These are phyloP conservation scores for Croton laevigatus DNA, from an alignment of 441 rosid species.

Conservation along the genomic window DNA sequence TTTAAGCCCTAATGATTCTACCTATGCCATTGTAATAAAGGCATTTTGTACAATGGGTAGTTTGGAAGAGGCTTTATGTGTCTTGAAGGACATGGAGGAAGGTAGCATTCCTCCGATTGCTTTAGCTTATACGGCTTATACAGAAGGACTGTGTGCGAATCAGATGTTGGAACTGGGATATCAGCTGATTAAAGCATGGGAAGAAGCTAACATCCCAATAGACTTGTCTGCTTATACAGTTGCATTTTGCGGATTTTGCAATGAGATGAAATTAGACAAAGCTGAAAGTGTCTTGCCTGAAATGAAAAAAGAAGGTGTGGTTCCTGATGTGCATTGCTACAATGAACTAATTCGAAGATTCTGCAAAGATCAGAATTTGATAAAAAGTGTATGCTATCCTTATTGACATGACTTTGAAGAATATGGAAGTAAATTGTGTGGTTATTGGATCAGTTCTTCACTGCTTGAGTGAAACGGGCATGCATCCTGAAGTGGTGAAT, in stretches of 20 bases:
- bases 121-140: conserved; percentile 50
- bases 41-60: conserved; percentile 56
- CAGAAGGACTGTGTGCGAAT: conserved; percentile 61
- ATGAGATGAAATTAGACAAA: conserved; percentile 51
- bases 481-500: no score
- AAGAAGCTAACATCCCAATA: conserved; percentile 28
- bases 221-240: conserved; percentile 38
- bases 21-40: conserved; percentile 49
- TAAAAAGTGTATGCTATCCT: conserved; percentile 42
- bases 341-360: conserved; percentile 43
- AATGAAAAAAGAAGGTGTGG: conserved; percentile 49
- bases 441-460: conserved; percentile 54
- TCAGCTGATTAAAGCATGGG: conserved; percentile 31
- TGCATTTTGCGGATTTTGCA: conserved; percentile 54
- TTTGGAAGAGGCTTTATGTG: conserved; percentile 38
- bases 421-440: conserved; percentile 53
- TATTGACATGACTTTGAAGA: conserved; percentile 43
- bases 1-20: no score
- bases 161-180: conserved; percentile 40
- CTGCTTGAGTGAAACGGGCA: conserved; percentile 44
- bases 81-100: conserved; percentile 47
- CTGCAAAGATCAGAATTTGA: conserved; percentile 43
- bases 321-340: conserved; percentile 41
- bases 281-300: conserved; percentile 46
- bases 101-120: conserved; percentile 34